These are phyloP conservation scores for Dentipellis fragilis DNA, from an alignment of 768 basidiomycete species.

Conservation along the genomic window DNA sequence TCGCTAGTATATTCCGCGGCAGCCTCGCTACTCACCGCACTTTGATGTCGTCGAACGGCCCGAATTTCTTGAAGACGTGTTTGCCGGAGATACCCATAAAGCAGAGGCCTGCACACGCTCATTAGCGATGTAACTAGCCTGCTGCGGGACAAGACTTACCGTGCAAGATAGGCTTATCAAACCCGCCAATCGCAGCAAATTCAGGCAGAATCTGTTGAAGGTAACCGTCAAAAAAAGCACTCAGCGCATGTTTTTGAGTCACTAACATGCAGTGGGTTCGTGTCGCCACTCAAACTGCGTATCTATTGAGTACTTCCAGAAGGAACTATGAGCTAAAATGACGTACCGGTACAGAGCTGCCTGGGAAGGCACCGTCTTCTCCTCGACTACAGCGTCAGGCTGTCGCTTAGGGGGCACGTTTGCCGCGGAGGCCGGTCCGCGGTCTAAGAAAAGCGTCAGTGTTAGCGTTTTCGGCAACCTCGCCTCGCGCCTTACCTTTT, in stretches of 20 bases:
- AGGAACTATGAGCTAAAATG: not conserved
- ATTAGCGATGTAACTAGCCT: not conserved
- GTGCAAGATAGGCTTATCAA: constrained; percentile 82
- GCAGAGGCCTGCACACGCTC: constrained; percentile 51
- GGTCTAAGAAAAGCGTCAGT: constrained; percentile 41
- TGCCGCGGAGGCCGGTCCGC: constrained; percentile 76
- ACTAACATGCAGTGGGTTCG: constrained; percentile 81
- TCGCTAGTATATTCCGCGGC: not conserved
- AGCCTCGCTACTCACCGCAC: constrained; percentile 49
- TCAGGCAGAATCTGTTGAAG: constrained; percentile 70
- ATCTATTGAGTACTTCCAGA: not conserved
- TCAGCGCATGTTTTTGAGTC: not conserved
- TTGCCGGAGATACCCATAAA: constrained; percentile 90
- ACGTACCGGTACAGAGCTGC: constrained; percentile 85
- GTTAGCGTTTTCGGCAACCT: not conserved
- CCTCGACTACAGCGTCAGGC: constrained; percentile 83
- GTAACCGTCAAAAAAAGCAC: not conserved
- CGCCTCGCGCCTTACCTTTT: constrained; percentile 39
- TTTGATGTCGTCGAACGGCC: constrained; percentile 87
- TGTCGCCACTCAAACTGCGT: constrained; percentile 76
- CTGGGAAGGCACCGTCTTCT: constrained; percentile 73
- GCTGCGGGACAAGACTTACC: constrained; percentile 23
- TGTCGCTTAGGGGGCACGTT: constrained; percentile 75
- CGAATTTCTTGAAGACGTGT: constrained; percentile 82
- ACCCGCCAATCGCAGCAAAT: constrained; percentile 92